Conservation (phyloP, 2,329 filamentous ascomycete genomes). For the Pseudogymnoascus sp. region DNA sequence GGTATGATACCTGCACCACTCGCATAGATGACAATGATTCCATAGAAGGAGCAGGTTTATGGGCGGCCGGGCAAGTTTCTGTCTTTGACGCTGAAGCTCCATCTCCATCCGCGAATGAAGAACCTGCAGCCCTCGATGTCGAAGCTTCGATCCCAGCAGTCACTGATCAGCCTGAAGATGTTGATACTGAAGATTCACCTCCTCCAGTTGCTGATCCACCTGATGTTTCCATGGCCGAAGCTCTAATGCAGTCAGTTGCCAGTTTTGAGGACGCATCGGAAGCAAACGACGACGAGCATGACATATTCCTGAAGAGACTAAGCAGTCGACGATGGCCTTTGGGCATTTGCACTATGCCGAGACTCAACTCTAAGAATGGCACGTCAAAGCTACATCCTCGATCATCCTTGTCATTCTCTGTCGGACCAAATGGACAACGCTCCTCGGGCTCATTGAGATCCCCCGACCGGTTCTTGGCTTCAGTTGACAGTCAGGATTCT, state of each 20-base stretch:
- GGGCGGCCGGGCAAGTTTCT: neutral
- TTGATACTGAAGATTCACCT: neutral
- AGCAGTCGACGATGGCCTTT: conserved; percentile 1
- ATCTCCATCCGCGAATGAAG: neutral
- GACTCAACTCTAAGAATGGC: conserved; percentile 10
- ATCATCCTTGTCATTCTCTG: conserved; percentile 16
- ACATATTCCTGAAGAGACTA: neutral
- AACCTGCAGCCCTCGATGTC: neutral
- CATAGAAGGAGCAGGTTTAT: neutral
- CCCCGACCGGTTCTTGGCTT: conserved; percentile 49
- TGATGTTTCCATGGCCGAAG: neutral
- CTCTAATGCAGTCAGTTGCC: neutral
- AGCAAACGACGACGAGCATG: neutral
- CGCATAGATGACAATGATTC: neutral
- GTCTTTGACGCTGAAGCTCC: neutral
- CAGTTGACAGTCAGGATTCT: conserved; percentile 23
- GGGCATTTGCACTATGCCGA: conserved; percentile 6
- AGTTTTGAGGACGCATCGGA: neutral
- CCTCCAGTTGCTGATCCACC: neutral
- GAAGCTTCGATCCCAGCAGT: neutral
- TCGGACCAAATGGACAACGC: conserved; percentile 13
- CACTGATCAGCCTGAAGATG: neutral
- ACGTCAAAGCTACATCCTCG: conserved; percentile 17
- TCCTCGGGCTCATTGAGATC: conserved; percentile 20
- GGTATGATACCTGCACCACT: conserved; percentile 1